Percentiles rank a stretch among this genome's conserved stretches.
Conservation (phyloP, 2,329 filamentous ascomycete species). For the Alternaria sp. region DNA sequence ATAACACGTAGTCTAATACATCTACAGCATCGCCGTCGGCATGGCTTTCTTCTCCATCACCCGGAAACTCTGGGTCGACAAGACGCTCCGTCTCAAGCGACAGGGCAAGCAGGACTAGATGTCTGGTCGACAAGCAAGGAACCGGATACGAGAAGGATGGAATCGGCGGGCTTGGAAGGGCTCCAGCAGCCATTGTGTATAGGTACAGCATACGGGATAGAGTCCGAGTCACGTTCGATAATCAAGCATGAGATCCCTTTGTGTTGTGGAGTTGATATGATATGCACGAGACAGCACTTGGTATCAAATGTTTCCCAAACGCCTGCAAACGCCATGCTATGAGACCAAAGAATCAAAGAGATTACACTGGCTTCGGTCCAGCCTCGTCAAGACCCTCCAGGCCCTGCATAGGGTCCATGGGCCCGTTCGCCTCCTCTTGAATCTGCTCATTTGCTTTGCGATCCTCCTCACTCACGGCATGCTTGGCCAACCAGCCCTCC, state of each 20-base stretch:
- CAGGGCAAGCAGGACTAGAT: constrained; percentile 55
- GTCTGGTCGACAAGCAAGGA: neutral
- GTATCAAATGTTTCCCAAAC: constrained; percentile 16
- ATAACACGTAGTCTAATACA: constrained; percentile 29
- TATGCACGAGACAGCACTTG: constrained; percentile 1
- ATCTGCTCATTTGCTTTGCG: constrained; percentile 64
- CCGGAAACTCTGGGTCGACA: constrained; percentile 86
- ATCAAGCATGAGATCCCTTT: constrained; percentile 36
- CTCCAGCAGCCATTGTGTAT: constrained; percentile 32
- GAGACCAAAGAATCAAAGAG: neutral
- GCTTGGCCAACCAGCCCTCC: constrained; percentile 92
- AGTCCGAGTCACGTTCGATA: constrained; percentile 20
- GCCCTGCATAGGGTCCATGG: constrained; percentile 92
- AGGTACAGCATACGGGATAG: constrained; percentile 22
- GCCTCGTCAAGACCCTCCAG: constrained; percentile 92
- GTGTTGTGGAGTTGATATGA: constrained; percentile 12
- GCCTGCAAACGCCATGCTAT: constrained; percentile 28
- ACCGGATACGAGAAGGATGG: neutral
- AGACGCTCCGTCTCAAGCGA: constrained; percentile 86
- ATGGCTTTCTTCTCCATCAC: constrained; percentile 82
- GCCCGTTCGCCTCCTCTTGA: constrained; percentile 58
- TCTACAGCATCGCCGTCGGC: constrained; percentile 66
- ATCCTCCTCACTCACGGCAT: constrained; percentile 85
- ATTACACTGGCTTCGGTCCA: constrained; percentile 77
- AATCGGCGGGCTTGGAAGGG: constrained; percentile 14